Percentiles rank a stretch among this genome's conserved stretches.
These are phyloP conservation scores for Pythium sp. DNA, from an alignment of 352 stramenopile genomes.

Conservation along the genomic window DNA sequence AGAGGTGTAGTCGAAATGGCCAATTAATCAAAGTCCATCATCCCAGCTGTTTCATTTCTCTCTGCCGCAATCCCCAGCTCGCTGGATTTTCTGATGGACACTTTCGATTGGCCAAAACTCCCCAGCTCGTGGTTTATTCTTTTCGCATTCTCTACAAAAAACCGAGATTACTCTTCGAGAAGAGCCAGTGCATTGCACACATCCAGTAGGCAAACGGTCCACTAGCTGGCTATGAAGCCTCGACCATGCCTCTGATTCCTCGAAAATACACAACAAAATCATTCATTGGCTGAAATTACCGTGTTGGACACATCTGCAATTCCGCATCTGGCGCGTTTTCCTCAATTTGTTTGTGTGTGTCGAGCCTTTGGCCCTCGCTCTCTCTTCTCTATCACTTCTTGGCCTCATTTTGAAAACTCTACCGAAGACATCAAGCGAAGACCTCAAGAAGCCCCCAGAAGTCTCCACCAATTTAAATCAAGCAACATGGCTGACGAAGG, in stretches of 20 bases:
- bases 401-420: conserved; percentile 24
- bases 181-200: neutral
- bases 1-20: neutral
- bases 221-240: neutral
- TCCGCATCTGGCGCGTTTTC: neutral
- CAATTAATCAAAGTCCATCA: neutral
- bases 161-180: too few relatives aligned
- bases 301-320: neutral
- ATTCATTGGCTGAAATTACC: neutral
- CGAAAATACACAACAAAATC: neutral
- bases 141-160: neutral
- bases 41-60: neutral
- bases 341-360: neutral
- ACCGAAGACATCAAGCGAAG: conserved; percentile 3
- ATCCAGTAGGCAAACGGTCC: neutral
- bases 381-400: neutral
- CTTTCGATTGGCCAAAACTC: neutral
- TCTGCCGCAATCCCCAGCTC: neutral
- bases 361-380: neutral
- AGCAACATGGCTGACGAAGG: conserved; percentile 47
- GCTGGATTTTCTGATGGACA: conserved; percentile 1
- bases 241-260: neutral
- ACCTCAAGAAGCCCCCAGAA: conserved; percentile 4
- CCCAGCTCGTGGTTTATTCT: neutral
- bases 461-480: neutral